A percentile compares a stretch with the other conserved stretches of the same genome.
Evolutionary conservation across 2,329 filamentous ascomycete genomes (phyloP).

Genomic region (Cercospora canescens): DNA sequence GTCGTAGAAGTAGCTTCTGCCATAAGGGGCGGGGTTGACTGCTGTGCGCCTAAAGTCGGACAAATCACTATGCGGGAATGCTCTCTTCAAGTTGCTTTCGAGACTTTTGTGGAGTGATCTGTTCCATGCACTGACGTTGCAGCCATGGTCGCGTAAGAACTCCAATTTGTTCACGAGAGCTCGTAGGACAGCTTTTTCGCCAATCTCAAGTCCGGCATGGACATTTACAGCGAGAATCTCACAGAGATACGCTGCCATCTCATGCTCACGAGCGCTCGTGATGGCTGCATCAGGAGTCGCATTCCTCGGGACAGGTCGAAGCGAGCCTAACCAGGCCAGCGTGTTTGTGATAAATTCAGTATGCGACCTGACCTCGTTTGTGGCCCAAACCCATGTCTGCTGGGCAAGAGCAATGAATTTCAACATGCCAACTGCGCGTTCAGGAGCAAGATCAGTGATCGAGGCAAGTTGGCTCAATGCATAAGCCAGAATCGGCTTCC

Average conservation of each 20-base stretch:
- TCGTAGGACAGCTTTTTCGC: conserved; percentile 67
- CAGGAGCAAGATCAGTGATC: conserved; percentile 64
- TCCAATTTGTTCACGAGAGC: conserved; percentile 72
- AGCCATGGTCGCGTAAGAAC: conserved; percentile 77
- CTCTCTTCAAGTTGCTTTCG: conserved; percentile 76
- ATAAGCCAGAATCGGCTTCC: conserved; percentile 69
- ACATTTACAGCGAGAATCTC: conserved; percentile 90
- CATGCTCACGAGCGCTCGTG: conserved; percentile 42
- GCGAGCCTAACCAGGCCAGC: conserved; percentile 65
- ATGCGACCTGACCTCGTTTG: conserved; percentile 75
- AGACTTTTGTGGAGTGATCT: conserved; percentile 82
- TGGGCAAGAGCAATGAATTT: conserved; percentile 87
- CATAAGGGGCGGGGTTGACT: conserved; percentile 54
- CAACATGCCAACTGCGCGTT: conserved; percentile 71
- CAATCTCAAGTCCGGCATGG: conserved; percentile 78
- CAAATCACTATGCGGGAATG: conserved; percentile 73
- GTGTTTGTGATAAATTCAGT: conserved; percentile 71
- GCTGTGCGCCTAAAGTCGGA: conserved; percentile 76
- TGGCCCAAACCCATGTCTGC: conserved; percentile 95
- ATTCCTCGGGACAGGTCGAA: conserved; percentile 51
- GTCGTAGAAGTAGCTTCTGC: conserved; percentile 81
- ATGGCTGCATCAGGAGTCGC: conserved; percentile 29
- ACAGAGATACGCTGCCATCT: conserved; percentile 75
- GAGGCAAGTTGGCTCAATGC: conserved; percentile 69
- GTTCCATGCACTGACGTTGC: conserved; percentile 81